Base-by-base conservation (phyloP, 257 asterid species). In the Handroanthus guayacan region DNA sequence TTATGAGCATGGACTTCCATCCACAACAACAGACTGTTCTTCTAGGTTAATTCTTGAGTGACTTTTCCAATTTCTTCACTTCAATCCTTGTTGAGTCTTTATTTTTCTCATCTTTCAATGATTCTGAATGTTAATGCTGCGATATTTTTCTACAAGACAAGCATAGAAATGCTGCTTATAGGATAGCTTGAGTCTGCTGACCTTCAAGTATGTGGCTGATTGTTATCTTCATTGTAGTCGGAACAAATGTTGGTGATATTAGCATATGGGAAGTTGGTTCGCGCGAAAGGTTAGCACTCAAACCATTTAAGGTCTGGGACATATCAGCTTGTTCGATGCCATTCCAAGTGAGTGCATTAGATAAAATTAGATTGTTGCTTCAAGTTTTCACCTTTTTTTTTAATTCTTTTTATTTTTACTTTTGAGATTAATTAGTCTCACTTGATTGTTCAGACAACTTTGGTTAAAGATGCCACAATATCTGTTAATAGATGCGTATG, bases 231-330 rank as follows among this genome's bases (percentile, higher is more conserved):
- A 51, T 67, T 82, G 86, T 76, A 95, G 99, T 95, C 87, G 99
- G 99, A 72, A 95, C 99, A 16, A 95, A 91, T 86, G 97, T 92
- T 64, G 99, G 99, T 79, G 99, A 95, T 78, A 89, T 95, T 78
- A 92, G 97, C 92, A 89, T 95, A 66, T 95, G 99, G 99, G 98
- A 95, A 83, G 97, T 92, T 79, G 97, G 98, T 61, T 88, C 97
- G 44, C 87, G 93, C 41, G 99, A 95, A 70, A 86, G 98, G 80
- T 78, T 95, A 77, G 93, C 92, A 4, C 92, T 91, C 51, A 95
- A 85, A 81, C 79, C 81, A 77, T 95, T 95, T 75, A 91, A 95
- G 87, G 95, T 95, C 47, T 95, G 98, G 98, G 96, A 95, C 64
- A 63, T 92, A 75, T 82, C 97, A 50, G 82, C 90, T 58, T 95